Conservation (phyloP, 2,329 filamentous ascomycete genomes). For the Scytalidium lignicola region DNA sequence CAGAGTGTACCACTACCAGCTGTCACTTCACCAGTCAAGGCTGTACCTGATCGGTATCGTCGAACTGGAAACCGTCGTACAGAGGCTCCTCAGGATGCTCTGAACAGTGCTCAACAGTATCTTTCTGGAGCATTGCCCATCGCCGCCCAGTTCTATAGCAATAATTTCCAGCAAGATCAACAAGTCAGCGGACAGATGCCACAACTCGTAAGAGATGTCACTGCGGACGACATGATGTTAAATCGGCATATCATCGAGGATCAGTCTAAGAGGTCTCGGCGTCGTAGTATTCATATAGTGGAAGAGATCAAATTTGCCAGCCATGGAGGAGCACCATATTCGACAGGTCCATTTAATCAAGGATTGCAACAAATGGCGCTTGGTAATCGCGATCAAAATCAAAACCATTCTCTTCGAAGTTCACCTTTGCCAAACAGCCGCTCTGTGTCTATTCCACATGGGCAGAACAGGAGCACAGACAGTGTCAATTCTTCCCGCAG, state of each 20-base stretch:
- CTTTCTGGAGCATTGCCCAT: slow-evolving; percentile 50
- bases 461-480: slow-evolving; percentile 55
- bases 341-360: slow-evolving; percentile 17
- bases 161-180: slow-evolving; percentile 29
- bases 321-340: slow-evolving; percentile 5
- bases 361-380: slow-evolving; percentile 24
- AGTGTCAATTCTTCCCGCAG: slow-evolving; percentile 56
- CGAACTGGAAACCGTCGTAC: slow-evolving; percentile 53
- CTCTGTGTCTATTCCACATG: slow-evolving; percentile 21
- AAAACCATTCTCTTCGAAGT: slow-evolving; percentile 26
- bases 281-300: slow-evolving; percentile 74
- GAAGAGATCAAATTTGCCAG: slow-evolving; percentile 29
- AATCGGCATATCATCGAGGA: slow-evolving; percentile 55
- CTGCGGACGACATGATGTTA: slow-evolving; percentile 40
- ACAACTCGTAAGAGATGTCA: slow-evolving; percentile 16
- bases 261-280: slow-evolving; percentile 68
- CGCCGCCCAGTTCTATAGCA: slow-evolving; percentile 50
- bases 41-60: slow-evolving; percentile 79
- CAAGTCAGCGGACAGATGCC: slow-evolving; percentile 22
- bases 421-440: slow-evolving; percentile 24
- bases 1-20: slow-evolving; percentile 40
- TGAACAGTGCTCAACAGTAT: slow-evolving; percentile 36
- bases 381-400: slow-evolving; percentile 26
- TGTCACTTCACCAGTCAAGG: slow-evolving; percentile 50
- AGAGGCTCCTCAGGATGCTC: slow-evolving; percentile 27